Conservation (phyloP, 768 basidiomycete species). For the Xerocomus brunneocitrinus region DNA sequence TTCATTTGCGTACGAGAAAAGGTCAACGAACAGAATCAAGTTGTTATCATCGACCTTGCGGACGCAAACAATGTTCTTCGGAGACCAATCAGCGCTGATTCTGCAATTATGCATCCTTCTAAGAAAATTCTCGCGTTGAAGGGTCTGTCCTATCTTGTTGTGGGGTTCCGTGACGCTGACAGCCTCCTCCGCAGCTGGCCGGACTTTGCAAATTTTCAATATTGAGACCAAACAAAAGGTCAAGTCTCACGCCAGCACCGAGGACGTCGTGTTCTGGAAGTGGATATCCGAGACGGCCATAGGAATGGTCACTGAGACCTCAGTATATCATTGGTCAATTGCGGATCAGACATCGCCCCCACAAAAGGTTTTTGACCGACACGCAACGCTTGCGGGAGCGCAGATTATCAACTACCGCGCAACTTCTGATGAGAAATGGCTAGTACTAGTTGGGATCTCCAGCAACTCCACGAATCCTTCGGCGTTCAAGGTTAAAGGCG, state of each 20-base stretch:
- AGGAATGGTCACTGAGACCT: conserved; percentile 91
- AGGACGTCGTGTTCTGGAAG: conserved; percentile 98
- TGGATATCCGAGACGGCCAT: conserved; percentile 92
- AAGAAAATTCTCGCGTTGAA: conserved; percentile 97
- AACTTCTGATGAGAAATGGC: conserved; percentile 93
- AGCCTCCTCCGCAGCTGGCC: conserved; percentile 55
- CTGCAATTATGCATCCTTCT: conserved; percentile 96
- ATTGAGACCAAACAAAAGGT: conserved; percentile 98
- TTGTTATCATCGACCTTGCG: conserved; percentile 96
- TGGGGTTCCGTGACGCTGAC: conserved; percentile 4
- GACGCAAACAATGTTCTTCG: conserved; percentile 97
- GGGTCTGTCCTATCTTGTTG: conserved; percentile 40
- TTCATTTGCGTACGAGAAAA: conserved; percentile 98
- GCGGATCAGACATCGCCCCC: conserved; percentile 69
- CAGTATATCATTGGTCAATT: conserved; percentile 91
- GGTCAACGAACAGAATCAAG: conserved; percentile 91
- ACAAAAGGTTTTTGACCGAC: conserved; percentile 95
- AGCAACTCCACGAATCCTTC: conserved; percentile 89
- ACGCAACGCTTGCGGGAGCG: conserved; percentile 86
- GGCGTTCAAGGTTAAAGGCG: conserved; percentile 97
- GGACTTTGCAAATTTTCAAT: conserved; percentile 96
- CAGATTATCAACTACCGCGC: conserved; percentile 99
- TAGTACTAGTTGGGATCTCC: conserved; percentile 92
- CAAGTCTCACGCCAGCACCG: conserved; percentile 89
- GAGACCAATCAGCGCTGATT: conserved; percentile 95